Percentiles rank a stretch among this genome's conserved stretches.
Conservation (phyloP, 75 land plant species). For the Cunninghamia lanceolata region DNA sequence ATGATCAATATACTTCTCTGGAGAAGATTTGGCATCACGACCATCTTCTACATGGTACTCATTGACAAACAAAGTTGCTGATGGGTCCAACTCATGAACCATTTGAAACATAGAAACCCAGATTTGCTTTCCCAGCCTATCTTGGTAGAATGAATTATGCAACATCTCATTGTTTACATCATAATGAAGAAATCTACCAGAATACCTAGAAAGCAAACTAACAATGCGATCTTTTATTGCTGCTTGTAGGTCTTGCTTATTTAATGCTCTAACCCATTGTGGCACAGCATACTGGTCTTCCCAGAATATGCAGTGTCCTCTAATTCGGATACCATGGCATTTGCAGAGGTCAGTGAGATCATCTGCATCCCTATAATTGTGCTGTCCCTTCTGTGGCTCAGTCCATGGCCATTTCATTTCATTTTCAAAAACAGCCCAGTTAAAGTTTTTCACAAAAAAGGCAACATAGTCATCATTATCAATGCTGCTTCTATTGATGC, state of each 20-base stretch:
- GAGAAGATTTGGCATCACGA: slow-evolving; percentile 63
- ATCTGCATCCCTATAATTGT: slow-evolving; percentile 88
- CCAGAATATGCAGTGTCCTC: slow-evolving; percentile 99
- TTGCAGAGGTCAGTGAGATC: slow-evolving; percentile 67
- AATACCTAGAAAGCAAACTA: slow-evolving; percentile 72
- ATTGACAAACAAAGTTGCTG: slow-evolving; percentile 81
- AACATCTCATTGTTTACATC: slow-evolving; percentile 99
- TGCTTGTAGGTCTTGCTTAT: slow-evolving; percentile 41
- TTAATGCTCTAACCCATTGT: slow-evolving; percentile 65
- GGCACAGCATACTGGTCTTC: slow-evolving; percentile 64
- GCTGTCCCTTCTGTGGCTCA: slow-evolving; percentile 71
- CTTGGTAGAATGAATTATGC: slow-evolving; percentile 86
- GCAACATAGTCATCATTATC: slow-evolving; percentile 77
- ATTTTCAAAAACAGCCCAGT: slow-evolving; percentile 96
- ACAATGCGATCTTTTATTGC: slow-evolving; percentile 74
- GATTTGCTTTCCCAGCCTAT: slow-evolving; percentile 66
- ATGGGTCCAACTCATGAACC: slow-evolving; percentile 74
- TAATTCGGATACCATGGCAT: slow-evolving; percentile 45
- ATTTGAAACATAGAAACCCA: slow-evolving; percentile 76
- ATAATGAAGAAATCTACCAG: slow-evolving; percentile 87
- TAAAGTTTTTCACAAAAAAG: slow-evolving; percentile 78
- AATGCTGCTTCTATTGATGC: slow-evolving; percentile 64
- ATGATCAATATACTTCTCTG: slow-evolving; percentile 82
- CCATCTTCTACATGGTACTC: slow-evolving; percentile 96
- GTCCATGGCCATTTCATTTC: slow-evolving; percentile 98